Percentiles rank a stretch among this genome's conserved stretches.
Conservation (phyloP, 75 land plant genomes). For the Cunninghamia lanceolata region DNA sequence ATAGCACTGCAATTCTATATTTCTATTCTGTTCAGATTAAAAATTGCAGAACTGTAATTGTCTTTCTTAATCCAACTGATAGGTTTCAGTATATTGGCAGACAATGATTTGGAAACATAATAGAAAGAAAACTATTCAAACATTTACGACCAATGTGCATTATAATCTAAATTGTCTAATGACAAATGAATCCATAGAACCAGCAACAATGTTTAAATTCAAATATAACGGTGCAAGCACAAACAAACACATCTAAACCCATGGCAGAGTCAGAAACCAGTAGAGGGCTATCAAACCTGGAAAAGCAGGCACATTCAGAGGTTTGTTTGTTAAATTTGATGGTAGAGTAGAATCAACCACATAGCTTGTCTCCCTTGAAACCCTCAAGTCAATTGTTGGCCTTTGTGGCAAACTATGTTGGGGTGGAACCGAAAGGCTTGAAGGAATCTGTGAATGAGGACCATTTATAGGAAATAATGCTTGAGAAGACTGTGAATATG, state of each 20-base stretch:
- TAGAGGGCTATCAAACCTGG: not conserved
- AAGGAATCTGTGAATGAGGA: constrained; percentile 22
- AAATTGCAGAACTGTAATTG: not conserved
- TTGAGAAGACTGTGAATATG: constrained; percentile 51
- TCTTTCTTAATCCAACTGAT: not conserved
- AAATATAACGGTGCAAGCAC: not conserved
- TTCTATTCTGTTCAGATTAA: not conserved
- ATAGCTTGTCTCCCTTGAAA: constrained; percentile 8
- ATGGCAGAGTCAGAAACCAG: not conserved
- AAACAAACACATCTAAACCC: not conserved
- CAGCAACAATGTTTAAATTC: not conserved
- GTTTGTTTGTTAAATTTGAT: not conserved
- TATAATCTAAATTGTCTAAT: not conserved
- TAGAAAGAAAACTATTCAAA: not conserved
- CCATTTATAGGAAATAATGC: constrained; percentile 73
- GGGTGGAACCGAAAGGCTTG: constrained; percentile 12
- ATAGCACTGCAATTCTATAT: not conserved
- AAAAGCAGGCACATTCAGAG: not conserved
- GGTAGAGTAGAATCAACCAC: constrained; percentile 9
- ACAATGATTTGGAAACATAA: not conserved
- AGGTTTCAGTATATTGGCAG: not conserved
- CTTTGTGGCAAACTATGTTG: constrained; percentile 19
- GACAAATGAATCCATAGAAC: not conserved
- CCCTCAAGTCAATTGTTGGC: not conserved
- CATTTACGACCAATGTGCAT: not conserved